A percentile compares a stretch with the other conserved stretches of the same genome.
Conservation (phyloP, 2,329 filamentous ascomycete species). For the Bipolaris victoriae region DNA sequence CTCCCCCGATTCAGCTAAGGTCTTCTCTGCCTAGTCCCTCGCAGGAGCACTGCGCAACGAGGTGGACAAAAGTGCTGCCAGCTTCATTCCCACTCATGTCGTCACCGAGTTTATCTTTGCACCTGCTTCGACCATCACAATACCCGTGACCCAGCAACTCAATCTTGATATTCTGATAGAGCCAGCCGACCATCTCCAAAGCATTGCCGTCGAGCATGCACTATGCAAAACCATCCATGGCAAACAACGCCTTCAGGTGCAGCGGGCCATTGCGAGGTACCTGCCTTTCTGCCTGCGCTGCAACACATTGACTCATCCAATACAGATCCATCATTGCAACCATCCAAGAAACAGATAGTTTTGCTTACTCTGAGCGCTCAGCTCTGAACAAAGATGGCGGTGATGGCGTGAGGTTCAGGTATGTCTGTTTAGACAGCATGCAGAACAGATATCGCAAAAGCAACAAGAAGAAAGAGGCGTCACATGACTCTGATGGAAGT, state of each 20-base stretch:
- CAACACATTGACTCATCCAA: slow-evolving; percentile 9
- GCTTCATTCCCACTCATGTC: slow-evolving; percentile 38
- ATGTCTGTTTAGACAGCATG: slow-evolving; percentile 43
- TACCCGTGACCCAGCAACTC: slow-evolving; percentile 36
- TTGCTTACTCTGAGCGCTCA: slow-evolving; percentile 43
- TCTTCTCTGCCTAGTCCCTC: slow-evolving; percentile 27
- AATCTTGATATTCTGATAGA: slow-evolving; percentile 36
- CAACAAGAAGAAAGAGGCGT: slow-evolving; percentile 31
- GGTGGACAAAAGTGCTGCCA: slow-evolving; percentile 34
- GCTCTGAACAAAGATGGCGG: slow-evolving; percentile 36
- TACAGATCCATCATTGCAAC: slow-evolving; percentile 37
- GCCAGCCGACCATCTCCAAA: slow-evolving; percentile 36
- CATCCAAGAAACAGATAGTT: slow-evolving; percentile 42
- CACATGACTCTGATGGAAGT: slow-evolving; percentile 18
- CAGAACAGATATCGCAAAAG: slow-evolving; percentile 38
- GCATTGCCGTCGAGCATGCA: slow-evolving; percentile 36
- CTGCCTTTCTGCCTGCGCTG: background rate
- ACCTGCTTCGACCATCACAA: slow-evolving; percentile 37
- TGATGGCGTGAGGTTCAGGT: slow-evolving; percentile 43
- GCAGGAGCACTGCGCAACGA: slow-evolving; percentile 41
- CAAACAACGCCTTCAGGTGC: slow-evolving; percentile 37
- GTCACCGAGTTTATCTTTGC: slow-evolving; percentile 45
- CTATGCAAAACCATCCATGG: slow-evolving; percentile 36
- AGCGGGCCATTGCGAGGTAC: slow-evolving; percentile 40
- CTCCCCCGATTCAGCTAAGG: slow-evolving; percentile 21